Percentiles rank a stretch among this genome's conserved stretches.
phyloP scores from a whole-genome alignment of 768 basidiomycete genomes.

The Suillus luteus region DNA sequence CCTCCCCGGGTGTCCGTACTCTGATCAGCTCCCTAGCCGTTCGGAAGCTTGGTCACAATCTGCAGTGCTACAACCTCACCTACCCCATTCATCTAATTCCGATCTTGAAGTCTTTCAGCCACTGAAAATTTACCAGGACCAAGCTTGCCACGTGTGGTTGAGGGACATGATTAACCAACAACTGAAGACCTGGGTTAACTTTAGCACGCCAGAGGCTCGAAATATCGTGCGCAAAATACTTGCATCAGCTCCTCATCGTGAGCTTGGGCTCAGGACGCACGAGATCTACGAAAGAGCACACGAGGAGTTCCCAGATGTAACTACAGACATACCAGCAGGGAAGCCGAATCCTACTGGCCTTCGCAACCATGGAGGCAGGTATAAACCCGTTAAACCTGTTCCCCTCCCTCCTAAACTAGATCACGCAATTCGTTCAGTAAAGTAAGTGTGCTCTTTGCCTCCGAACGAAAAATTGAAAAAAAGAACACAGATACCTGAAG shows the following conservation, averaged over 20 bases:
- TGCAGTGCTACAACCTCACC: neutral
- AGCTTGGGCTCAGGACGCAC: slow-evolving; percentile 16
- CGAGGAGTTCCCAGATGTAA: slow-evolving; percentile 13
- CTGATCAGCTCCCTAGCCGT: neutral
- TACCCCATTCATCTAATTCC: neutral
- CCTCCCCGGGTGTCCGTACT: neutral
- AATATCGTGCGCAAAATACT: slow-evolving; percentile 15
- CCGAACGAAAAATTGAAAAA: neutral
- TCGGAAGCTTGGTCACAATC: slow-evolving; percentile 1
- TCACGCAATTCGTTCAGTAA: slow-evolving; percentile 22
- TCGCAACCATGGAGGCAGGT: slow-evolving; percentile 5
- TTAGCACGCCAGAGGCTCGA: slow-evolving; percentile 13
- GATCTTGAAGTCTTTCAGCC: neutral
- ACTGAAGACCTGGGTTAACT: slow-evolving; percentile 11
- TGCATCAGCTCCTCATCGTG: slow-evolving; percentile 9
- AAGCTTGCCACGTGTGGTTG: neutral
- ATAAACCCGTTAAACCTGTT: neutral
- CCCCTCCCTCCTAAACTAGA: slow-evolving; percentile 19
- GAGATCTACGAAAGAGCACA: slow-evolving; percentile 21
- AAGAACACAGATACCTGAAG: slow-evolving; percentile 25
- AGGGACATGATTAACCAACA: slow-evolving; percentile 3
- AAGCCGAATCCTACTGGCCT: neutral
- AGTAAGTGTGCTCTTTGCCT: slow-evolving; percentile 8
- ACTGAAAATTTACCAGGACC: neutral
- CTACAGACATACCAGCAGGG: slow-evolving; percentile 4